Percentiles rank a stretch among this genome's conserved stretches.
phyloP scores from a whole-genome alignment of 106 monocot species.

The Dendrobium catenatum region DNA sequence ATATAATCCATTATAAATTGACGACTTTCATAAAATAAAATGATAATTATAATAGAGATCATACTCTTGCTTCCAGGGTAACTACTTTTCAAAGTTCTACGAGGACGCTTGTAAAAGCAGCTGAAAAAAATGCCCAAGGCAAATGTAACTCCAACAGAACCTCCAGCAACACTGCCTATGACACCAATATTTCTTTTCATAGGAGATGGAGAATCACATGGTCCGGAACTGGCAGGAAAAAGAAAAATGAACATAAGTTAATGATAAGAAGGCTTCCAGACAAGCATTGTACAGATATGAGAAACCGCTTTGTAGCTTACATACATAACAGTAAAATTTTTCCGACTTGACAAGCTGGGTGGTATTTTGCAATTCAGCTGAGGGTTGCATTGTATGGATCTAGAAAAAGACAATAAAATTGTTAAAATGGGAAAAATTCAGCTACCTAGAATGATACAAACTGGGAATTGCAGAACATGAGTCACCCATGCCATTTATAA shows the following conservation, averaged over 20 bases:
- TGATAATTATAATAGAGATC: not conserved
- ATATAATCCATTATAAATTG: not conserved
- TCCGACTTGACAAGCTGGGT: constrained; percentile 7
- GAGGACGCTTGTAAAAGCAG: constrained; percentile 38
- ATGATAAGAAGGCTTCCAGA: not conserved
- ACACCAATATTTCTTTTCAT: constrained; percentile 1
- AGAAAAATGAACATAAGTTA: constrained; percentile 4
- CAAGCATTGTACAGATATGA: not conserved
- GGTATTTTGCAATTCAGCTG: constrained; percentile 24
- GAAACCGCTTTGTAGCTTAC: not conserved
- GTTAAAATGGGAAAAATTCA: not conserved
- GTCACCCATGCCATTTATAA: not conserved
- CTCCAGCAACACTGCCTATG: constrained; percentile 40
- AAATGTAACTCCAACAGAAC: constrained; percentile 33
- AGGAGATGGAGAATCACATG: constrained; percentile 18
- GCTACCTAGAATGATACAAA: not conserved
- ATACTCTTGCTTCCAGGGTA: constrained; percentile 26
- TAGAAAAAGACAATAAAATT: constrained; percentile 3
- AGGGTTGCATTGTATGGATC: constrained; percentile 40
- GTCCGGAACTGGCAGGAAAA: constrained; percentile 16
- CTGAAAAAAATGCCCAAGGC: constrained; percentile 36
- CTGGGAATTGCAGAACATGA: too few relatives aligned
- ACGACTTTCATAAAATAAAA: not conserved
- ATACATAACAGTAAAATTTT: constrained; percentile 27
- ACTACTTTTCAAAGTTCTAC: constrained; percentile 6